Evolutionary conservation across 176 grass and related monocot genomes (phyloP), one percentile per base, ranked within the genome.

Genomic region (Phoenix roebelenii): DNA sequence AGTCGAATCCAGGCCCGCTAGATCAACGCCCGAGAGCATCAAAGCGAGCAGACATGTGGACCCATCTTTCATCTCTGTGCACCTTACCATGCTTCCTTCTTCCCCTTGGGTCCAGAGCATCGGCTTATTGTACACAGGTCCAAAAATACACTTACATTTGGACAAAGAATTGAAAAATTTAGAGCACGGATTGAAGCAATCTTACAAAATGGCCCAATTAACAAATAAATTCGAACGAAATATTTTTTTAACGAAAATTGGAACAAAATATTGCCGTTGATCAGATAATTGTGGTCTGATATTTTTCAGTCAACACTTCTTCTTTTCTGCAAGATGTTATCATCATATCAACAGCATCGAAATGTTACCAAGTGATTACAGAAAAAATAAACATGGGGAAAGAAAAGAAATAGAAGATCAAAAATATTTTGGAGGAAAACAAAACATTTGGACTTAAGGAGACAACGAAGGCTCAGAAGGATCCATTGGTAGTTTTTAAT

Each of bases 271-370:
- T 48, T 0, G 4, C 23, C 52, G 67, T 68, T 52, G 90, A 89
- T 95, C 83, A 95, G 90, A 95, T 95, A 95, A 89, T 86, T 95
- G 90, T 95, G 86, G 83, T 95, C 82, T 95, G 82, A 86, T 51
- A 64, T 58, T 80, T 44, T 79, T 30, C 0, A 9, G 44, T 60
- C 68, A 79, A 89, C 90, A 95, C 52, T 51, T 23, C 18, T 22
- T 15, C n/a, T 20, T 15, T 95, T 95, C 79, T 59, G 83, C 24
- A n/a, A 73, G 80, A 50, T 14, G 9, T 71, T 28, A 86, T 95
- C 85, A 59, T 95, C 85, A 85, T 67, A 29, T 86, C 90, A 82
- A 85, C 73, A 3, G 60, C n/a, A 1, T 44, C 35, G 9, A 44
- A 12, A 44, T 44, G 2, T 44, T 44, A 44, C 10, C 35, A 44